Percentiles rank a stretch among this genome's conserved stretches.
phyloP scores from a whole-genome alignment of 1,284 basidiomycete genomes.

The Peniophora sp. region DNA sequence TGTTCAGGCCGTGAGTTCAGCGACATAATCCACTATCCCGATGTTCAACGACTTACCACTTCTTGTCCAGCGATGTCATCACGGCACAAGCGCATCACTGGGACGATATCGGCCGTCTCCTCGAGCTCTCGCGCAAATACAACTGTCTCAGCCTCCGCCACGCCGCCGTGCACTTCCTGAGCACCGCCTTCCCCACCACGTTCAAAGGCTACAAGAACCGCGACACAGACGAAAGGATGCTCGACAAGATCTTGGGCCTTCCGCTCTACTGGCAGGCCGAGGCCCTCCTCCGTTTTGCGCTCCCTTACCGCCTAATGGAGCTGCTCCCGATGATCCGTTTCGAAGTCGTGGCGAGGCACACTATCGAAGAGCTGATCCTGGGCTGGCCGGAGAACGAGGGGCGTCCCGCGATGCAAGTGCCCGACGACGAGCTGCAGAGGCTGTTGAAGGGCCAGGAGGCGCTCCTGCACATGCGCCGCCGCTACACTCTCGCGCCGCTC shows the following conservation, averaged over 20 bases:
- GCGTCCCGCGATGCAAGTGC: neutral
- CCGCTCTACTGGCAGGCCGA: neutral
- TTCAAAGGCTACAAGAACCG: neutral
- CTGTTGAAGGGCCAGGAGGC: neutral
- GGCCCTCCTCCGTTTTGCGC: neutral
- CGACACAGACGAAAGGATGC: neutral
- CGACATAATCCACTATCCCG: neutral
- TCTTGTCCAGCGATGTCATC: neutral
- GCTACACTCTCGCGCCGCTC: neutral
- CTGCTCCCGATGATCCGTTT: neutral
- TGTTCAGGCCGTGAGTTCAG: conserved; percentile 2
- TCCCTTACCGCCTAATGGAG: neutral
- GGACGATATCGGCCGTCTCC: neutral
- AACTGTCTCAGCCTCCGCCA: conserved; percentile 1
- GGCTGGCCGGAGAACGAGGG: neutral
- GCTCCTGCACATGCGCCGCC: neutral
- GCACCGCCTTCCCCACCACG: neutral
- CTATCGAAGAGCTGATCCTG: neutral
- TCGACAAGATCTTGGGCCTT: neutral
- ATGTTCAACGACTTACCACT: neutral
- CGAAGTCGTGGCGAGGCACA: neutral
- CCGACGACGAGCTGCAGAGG: neutral
- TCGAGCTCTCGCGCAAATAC: conserved; percentile 1
- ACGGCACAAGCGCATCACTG: neutral
- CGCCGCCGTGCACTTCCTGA: neutral